Conservation (phyloP, 1,284 basidiomycete genomes). For the Ceratobasidium sp. region DNA sequence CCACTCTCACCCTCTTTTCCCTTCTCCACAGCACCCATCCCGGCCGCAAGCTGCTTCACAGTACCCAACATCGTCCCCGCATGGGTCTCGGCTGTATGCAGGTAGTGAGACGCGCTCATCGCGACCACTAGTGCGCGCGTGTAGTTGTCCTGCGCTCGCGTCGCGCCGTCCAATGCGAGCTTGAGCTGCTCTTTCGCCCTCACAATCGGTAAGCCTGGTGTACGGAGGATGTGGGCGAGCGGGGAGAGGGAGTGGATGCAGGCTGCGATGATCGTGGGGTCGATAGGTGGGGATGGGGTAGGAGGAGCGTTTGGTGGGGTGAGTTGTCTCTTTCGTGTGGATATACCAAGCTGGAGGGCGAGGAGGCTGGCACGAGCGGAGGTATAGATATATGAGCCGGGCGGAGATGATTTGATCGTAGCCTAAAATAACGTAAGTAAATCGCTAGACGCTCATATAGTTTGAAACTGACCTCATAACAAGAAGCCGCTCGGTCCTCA, state of each 20-base stretch:
- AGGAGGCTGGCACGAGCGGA: constrained; percentile 18
- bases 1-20: constrained; percentile 46
- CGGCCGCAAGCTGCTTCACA: constrained; percentile 76
- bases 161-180: constrained; percentile 69
- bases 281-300: background rate
- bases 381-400: constrained; percentile 36
- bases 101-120: constrained; percentile 75
- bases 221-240: constrained; percentile 20
- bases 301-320: constrained; percentile 47
- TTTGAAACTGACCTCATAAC: constrained; percentile 61
- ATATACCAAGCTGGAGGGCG: constrained; percentile 49
- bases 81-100: constrained; percentile 76
- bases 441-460: constrained; percentile 64
- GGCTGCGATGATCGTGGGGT: too few species aligned
- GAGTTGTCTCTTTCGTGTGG: constrained; percentile 49
- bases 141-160: constrained; percentile 75
- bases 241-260: constrained; percentile 23
- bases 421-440: constrained; percentile 66
- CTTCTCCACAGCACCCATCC: constrained; percentile 67
- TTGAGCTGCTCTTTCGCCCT: constrained; percentile 71
- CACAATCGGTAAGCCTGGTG: constrained; percentile 26
- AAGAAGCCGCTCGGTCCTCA: constrained; percentile 66
- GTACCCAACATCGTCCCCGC: constrained; percentile 74
- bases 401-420: constrained; percentile 3
- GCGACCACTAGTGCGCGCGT: constrained; percentile 76